These are phyloP conservation scores for Ceratobasidium sp. DNA, from an alignment of 1,284 basidiomycete genomes.

Conservation along the genomic window DNA sequence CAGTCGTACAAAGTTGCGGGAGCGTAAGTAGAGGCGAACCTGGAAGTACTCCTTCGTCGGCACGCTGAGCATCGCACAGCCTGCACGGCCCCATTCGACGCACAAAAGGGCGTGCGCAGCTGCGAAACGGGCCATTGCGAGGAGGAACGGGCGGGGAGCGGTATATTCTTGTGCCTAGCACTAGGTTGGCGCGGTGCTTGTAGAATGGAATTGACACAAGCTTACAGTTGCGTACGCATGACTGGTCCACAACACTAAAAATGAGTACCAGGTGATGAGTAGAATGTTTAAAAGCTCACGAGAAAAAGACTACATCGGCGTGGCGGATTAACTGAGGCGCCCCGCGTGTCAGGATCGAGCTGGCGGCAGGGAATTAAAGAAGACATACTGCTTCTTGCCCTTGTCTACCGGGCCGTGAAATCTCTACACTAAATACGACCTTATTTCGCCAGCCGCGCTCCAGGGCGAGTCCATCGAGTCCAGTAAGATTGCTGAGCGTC, in stretches of 20 bases:
- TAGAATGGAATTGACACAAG: neutral
- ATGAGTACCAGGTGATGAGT: neutral
- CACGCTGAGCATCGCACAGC: conserved; percentile 77
- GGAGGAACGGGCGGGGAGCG: conserved; percentile 71
- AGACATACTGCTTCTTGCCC: conserved; percentile 73
- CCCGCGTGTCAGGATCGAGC: conserved; percentile 36
- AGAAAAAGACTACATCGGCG: conserved; percentile 74
- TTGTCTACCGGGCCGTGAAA: conserved; percentile 71
- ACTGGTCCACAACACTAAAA: conserved; percentile 51
- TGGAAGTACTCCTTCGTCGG: conserved; percentile 84
- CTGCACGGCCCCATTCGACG: conserved; percentile 71
- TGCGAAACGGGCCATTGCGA: conserved; percentile 69
- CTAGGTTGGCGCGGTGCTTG: conserved; percentile 56
- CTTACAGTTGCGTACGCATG: conserved; percentile 68
- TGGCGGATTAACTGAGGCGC: conserved; percentile 71
- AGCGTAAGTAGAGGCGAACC: conserved; percentile 53
- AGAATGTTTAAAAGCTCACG: conserved; percentile 46
- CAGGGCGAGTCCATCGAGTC: conserved; percentile 75
- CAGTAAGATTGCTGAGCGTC: conserved; percentile 71
- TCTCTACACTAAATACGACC: conserved; percentile 77
- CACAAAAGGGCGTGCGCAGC: conserved; percentile 76
- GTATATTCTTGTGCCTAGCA: conserved; percentile 42
- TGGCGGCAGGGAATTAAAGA: conserved; percentile 24
- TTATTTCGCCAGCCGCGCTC: conserved; percentile 80
- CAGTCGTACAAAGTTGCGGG: neutral